Percentiles rank a stretch among this genome's conserved stretches.
phyloP scores from a whole-genome alignment of 352 stramenopile genomes.

The Phytophthora sojae region DNA sequence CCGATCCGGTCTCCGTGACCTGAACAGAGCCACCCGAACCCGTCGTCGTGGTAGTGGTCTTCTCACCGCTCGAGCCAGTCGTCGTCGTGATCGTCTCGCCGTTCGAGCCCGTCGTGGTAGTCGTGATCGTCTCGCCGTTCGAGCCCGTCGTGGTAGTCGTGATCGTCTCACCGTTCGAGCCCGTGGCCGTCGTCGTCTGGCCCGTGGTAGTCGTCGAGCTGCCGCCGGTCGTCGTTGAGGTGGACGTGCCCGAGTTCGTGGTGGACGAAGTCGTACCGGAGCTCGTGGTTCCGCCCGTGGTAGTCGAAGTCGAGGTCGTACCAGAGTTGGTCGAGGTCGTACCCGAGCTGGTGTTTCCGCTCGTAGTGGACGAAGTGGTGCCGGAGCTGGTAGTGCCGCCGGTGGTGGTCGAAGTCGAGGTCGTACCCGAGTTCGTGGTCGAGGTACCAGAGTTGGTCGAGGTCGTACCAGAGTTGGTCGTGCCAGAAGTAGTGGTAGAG shows the following conservation, averaged over 20 bases:
- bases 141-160: constrained; percentile 17
- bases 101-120: constrained; percentile 11
- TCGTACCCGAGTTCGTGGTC: not conserved
- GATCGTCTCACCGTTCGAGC: constrained; percentile 7
- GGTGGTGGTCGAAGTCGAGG: constrained; percentile 9
- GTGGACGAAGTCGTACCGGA: constrained; percentile 1
- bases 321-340: constrained; percentile 14
- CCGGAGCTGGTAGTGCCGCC: not conserved
- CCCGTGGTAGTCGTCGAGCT: constrained; percentile 21
- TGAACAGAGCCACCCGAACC: constrained; percentile 26
- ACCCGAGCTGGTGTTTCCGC: not conserved
- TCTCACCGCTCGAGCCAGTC: constrained; percentile 11
- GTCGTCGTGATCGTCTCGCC: constrained; percentile 16
- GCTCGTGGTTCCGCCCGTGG: constrained; percentile 3
- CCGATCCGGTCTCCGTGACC: constrained; percentile 27
- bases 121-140: constrained; percentile 15
- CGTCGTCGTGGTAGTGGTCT: constrained; percentile 24
- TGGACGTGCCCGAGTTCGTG: constrained; percentile 11
- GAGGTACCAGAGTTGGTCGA: not conserved
- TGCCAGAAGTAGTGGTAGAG: constrained; percentile 21
- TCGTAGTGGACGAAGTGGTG: not conserved
- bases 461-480: constrained; percentile 16
- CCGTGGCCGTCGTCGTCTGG: constrained; percentile 24
- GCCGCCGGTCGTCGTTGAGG: constrained; percentile 14
- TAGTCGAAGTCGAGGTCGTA: constrained; percentile 11